Evolutionary conservation across 441 rosid species (phyloP).

Genomic region (Lepidium campestre): DNA sequence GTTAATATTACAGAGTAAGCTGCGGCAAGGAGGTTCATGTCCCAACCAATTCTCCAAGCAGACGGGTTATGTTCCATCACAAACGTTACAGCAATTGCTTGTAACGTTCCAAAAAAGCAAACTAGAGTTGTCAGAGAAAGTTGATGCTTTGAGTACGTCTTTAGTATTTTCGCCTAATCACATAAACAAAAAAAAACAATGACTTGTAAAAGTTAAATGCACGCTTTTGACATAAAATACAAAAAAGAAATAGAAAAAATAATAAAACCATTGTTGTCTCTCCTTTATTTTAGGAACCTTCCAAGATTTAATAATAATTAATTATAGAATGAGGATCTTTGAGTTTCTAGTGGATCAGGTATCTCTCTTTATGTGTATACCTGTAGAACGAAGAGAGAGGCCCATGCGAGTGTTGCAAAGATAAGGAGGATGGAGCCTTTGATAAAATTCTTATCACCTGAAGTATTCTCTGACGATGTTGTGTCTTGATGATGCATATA

Average conservation of each 20-base stretch:
- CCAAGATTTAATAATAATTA: no score
- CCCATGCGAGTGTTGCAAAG: constrained; percentile 44
- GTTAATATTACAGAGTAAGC: constrained; percentile 34
- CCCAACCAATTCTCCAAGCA: constrained; percentile 40
- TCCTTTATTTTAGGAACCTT: no score
- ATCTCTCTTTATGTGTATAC: constrained; percentile 17
- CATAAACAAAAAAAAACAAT: background rate
- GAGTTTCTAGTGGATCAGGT: background rate
- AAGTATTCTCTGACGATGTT: constrained; percentile 18
- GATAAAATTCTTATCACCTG: constrained; percentile 32
- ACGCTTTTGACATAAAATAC: constrained; percentile 19
- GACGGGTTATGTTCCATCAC: constrained; percentile 31
- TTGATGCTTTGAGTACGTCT: constrained; percentile 43
- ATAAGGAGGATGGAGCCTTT: constrained; percentile 44
- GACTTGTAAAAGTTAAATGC: constrained; percentile 21
- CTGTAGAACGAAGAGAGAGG: constrained; percentile 45
- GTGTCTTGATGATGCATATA: constrained; percentile 16
- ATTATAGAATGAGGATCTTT: background rate
- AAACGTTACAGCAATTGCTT: constrained; percentile 31
- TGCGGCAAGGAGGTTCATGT: constrained; percentile 31
- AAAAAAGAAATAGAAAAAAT: background rate
- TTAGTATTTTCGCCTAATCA: constrained; percentile 37
- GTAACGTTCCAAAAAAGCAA: constrained; percentile 35
- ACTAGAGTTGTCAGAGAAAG: constrained; percentile 32
- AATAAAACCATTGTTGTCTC: no score